These are phyloP conservation scores for Apophysomyces variabilis DNA, from an alignment of 371 early-diverging fungal species.

Conservation along the genomic window DNA sequence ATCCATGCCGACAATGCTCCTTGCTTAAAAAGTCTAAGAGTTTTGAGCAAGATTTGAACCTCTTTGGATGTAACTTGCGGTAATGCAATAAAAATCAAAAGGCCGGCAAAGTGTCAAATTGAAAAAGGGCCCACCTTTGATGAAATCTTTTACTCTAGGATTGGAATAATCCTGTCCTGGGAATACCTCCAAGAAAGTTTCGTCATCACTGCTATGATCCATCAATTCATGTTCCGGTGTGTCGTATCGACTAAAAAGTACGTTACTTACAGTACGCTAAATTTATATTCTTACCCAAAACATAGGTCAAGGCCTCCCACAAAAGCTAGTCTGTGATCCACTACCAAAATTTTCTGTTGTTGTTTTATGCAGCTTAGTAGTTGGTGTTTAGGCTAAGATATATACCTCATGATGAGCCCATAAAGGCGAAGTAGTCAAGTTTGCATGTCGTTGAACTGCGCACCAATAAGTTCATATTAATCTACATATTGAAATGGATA, in stretches of 20 bases:
- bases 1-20: too few species aligned
- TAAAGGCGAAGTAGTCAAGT: slow-evolving; percentile 66
- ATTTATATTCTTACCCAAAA: slow-evolving; percentile 60
- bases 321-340: slow-evolving; percentile 86
- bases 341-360: slow-evolving; percentile 79
- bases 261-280: neutral
- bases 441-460: slow-evolving; percentile 75
- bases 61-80: too few species aligned
- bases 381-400: neutral
- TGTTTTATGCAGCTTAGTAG: slow-evolving; percentile 10
- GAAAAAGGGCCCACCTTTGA: slow-evolving; percentile 51
- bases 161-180: slow-evolving; percentile 95
- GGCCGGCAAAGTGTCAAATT: neutral
- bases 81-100: neutral
- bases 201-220: slow-evolving; percentile 58
- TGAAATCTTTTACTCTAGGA: slow-evolving; percentile 88
- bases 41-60: too few species aligned
- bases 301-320: slow-evolving; percentile 94
- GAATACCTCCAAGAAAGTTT: slow-evolving; percentile 54
- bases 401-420: slow-evolving; percentile 78
- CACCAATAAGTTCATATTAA: neutral
- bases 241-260: slow-evolving; percentile 75
- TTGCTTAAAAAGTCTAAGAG: too few species aligned
- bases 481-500: slow-evolving; percentile 33
- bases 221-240: slow-evolving; percentile 74